Conservation (phyloP, 257 asterid species). For the Capsicum baccatum region DNA sequence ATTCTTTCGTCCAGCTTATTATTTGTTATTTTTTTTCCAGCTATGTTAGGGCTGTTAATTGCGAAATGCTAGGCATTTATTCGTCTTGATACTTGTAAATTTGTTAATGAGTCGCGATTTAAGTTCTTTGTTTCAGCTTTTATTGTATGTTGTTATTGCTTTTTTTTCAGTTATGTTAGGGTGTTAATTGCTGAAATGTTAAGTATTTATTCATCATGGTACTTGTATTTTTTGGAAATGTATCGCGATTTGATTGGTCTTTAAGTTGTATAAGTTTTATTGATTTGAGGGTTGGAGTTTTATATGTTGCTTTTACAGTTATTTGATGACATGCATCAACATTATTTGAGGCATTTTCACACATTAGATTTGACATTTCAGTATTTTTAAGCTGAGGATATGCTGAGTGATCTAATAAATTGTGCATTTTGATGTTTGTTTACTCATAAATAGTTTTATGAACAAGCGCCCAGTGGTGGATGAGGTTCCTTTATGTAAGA, state of each 20-base stretch:
- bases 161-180: neutral
- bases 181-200: neutral
- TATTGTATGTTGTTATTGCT: neutral
- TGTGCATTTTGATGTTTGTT: neutral
- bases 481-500: neutral
- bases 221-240: neutral
- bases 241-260: neutral
- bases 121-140: neutral
- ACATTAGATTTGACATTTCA: neutral
- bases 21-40: neutral
- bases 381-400: neutral
- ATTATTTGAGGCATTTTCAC: constrained; percentile 2
- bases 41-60: neutral
- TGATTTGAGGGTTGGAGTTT: neutral
- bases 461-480: neutral
- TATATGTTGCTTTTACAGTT: neutral
- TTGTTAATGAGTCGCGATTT: neutral
- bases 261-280: neutral
- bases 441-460: neutral
- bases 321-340: neutral
- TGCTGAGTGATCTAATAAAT: constrained; percentile 2
- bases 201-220: neutral
- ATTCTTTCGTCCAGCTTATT: neutral
- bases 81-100: neutral
- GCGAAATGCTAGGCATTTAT: neutral